A percentile compares a stretch with the other conserved stretches of the same genome.
Evolutionary conservation across 306 rosid species (phyloP).

Genomic region (Cicer judaicum): DNA sequence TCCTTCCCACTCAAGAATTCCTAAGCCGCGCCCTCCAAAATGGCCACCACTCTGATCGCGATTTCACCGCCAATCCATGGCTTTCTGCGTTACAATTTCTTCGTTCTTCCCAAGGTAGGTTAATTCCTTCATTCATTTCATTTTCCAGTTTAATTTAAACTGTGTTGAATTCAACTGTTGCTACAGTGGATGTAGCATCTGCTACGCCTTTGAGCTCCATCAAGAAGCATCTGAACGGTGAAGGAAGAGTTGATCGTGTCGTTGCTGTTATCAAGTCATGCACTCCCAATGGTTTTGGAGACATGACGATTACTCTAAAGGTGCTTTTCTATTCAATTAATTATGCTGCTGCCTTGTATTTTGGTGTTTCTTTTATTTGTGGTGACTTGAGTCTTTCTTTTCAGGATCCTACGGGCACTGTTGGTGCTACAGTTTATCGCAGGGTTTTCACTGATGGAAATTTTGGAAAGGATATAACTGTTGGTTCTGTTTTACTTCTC

Average conservation of each 20-base stretch:
- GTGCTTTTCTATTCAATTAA: constrained; percentile 39
- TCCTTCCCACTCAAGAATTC: constrained; percentile 72
- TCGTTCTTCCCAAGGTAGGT: constrained; percentile 46
- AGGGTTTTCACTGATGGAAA: constrained; percentile 57
- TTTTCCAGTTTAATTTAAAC: background rate
- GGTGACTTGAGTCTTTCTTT: background rate
- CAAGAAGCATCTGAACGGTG: constrained; percentile 47
- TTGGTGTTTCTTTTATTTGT: too few species aligned
- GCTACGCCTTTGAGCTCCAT: constrained; percentile 58
- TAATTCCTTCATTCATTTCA: background rate
- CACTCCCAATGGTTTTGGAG: constrained; percentile 76
- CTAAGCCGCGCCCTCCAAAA: constrained; percentile 56
- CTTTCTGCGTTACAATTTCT: constrained; percentile 59
- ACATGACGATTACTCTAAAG: constrained; percentile 70
- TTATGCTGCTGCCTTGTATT: too few species aligned
- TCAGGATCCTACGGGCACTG: constrained; percentile 80
- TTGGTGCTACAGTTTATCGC: constrained; percentile 70
- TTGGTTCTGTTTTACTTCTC: constrained; percentile 74
- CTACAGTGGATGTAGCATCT: constrained; percentile 33
- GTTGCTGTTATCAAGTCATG: constrained; percentile 72
- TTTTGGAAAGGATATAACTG: constrained; percentile 59
- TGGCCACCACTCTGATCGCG: constrained; percentile 48
- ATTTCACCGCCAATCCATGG: constrained; percentile 63
- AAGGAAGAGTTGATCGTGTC: constrained; percentile 50
- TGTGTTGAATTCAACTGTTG: background rate